phyloP scores from a whole-genome alignment of 2,329 filamentous ascomycete species.

The Penicillium sp. region DNA sequence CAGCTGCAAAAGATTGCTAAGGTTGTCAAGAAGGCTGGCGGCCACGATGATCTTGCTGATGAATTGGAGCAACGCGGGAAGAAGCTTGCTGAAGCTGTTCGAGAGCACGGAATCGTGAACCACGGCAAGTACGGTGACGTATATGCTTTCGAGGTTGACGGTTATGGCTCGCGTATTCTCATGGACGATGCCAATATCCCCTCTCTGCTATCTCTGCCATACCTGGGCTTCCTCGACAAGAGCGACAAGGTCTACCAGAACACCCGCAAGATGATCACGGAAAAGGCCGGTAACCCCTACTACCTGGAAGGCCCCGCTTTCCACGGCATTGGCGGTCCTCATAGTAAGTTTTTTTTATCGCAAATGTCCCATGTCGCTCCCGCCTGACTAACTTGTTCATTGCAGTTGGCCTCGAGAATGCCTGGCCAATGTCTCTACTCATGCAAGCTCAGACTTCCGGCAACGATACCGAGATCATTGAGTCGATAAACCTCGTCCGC shows the following conservation, averaged over 20 bases:
- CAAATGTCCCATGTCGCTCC: background rate
- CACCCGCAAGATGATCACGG: constrained; percentile 80
- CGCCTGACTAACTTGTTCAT: constrained; percentile 10
- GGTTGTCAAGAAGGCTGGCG: constrained; percentile 64
- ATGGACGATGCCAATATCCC: constrained; percentile 72
- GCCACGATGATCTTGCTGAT: constrained; percentile 56
- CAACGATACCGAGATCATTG: constrained; percentile 76
- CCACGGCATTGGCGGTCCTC: constrained; percentile 82
- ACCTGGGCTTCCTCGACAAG: constrained; percentile 61
- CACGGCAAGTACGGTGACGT: constrained; percentile 59
- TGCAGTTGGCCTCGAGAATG: constrained; percentile 77
- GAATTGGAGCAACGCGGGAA: constrained; percentile 62
- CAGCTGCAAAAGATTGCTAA: constrained; percentile 77
- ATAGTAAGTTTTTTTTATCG: constrained; percentile 48
- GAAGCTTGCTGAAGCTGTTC: constrained; percentile 74
- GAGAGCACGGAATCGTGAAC: constrained; percentile 75
- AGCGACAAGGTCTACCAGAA: constrained; percentile 79
- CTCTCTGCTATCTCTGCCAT: constrained; percentile 63
- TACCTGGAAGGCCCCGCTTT: constrained; percentile 78
- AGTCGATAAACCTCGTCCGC: constrained; percentile 74
- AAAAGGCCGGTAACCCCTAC: constrained; percentile 81
- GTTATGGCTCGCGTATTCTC: constrained; percentile 63
- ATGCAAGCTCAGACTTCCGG: constrained; percentile 89
- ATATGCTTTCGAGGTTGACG: constrained; percentile 69
- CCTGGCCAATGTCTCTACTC: constrained; percentile 95